These are phyloP conservation scores for Aspergillus calidoustus DNA, from an alignment of 2,329 filamentous ascomycete genomes.

Conservation along the genomic window DNA sequence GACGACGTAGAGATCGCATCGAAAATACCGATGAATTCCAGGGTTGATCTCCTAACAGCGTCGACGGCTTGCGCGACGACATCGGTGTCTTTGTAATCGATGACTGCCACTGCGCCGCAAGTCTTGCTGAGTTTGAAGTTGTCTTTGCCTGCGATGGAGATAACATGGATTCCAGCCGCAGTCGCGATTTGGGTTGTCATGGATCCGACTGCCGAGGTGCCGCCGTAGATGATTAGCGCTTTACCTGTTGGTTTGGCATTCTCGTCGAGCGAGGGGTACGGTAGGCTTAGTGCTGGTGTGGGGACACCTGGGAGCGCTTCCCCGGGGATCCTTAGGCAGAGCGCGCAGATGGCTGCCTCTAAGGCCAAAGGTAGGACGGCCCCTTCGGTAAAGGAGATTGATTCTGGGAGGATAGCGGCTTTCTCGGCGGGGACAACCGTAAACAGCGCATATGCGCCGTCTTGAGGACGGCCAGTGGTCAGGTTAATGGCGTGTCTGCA, in stretches of 20 bases:
- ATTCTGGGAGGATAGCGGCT: conserved; percentile 35
- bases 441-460: conserved; percentile 36
- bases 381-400: conserved; percentile 39
- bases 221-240: conserved; percentile 51
- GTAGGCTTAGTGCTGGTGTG: conserved; percentile 28
- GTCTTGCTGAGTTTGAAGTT: conserved; percentile 42
- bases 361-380: conserved; percentile 42
- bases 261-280: conserved; percentile 22
- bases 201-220: conserved; percentile 49
- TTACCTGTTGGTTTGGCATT: conserved; percentile 24
- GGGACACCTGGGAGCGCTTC: conserved; percentile 22
- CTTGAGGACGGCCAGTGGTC: conserved; percentile 30
- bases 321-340: conserved; percentile 21
- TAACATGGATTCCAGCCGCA: conserved; percentile 44
- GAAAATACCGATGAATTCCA: conserved; percentile 18
- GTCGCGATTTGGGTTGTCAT: conserved; percentile 49
- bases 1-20: conserved; percentile 13
- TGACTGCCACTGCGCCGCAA: conserved; percentile 42
- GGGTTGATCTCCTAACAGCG: conserved; percentile 22
- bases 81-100: conserved; percentile 42
- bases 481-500: conserved; percentile 24
- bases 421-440: conserved; percentile 29
- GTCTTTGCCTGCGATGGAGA: conserved; percentile 43
- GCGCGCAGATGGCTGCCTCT: conserved; percentile 37
- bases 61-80: conserved; percentile 34